Base-by-base conservation (phyloP, 306 rosid genomes). In the Nissolia schottii region DNA sequence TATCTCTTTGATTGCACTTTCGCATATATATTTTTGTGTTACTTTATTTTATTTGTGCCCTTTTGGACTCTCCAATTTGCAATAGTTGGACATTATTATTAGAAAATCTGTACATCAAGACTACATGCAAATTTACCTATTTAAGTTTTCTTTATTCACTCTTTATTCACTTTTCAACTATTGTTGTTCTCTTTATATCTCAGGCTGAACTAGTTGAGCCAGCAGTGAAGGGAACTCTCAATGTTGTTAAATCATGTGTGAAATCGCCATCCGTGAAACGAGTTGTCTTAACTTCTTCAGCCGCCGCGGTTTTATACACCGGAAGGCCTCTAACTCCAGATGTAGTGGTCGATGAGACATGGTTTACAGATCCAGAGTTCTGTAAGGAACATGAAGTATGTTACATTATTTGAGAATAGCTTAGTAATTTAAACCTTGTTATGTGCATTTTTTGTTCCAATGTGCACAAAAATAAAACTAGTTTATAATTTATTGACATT, bases 201-300 rank as follows among this genome's bases (percentile, higher is more conserved):
- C 64, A 79, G 75, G 68, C 45, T 79, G 80, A 67, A 37, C 13
- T 79, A 29, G 9, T 79, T 24, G 83, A 79, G 45, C 83, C 83
- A 3, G 80, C 80, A 0, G 34, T 79, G 71, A 67, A 79, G 51
- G 79, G 76, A 18, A 79, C 83, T 49, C 83, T 79, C 25, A 79
- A 59, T 74, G 80, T 79, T 28, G 71, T 79, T 12, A 74, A 67
- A 24, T 79, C 83, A 16, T 79, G 83, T 67, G 83, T 64, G 4
- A 79, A 79, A 22, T 59, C 38, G 2, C 71, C 65, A 18, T 40
- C 68, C 5, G 40, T 80, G 55, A 67, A 74, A 61, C 65, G 84
- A 29, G 80, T 80, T 3, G 67, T 80, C 2, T 51, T 80, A 9
- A 80, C 80, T 2, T 79, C 83, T 65, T 79, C 79, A n/a, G 0